These are phyloP conservation scores for Russula foetens DNA, from an alignment of 768 basidiomycete genomes.

Conservation along the genomic window DNA sequence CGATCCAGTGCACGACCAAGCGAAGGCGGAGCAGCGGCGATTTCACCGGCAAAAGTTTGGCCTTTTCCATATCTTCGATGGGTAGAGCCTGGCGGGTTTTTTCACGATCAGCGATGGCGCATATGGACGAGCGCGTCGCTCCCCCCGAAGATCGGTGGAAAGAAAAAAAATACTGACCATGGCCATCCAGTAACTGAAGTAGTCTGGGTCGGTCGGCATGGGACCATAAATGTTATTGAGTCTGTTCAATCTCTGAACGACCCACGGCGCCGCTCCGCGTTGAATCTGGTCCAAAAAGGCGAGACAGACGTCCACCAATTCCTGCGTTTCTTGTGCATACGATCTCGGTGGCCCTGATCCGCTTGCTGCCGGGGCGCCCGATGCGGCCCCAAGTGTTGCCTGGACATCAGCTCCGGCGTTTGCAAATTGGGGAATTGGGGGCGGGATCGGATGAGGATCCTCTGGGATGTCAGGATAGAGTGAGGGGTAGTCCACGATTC, in stretches of 20 bases:
- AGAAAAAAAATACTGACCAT: conserved; percentile 34
- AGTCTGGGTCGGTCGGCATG: conserved; percentile 61
- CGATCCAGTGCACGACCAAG: conserved; percentile 93
- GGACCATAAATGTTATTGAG: conserved; percentile 70
- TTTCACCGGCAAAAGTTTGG: conserved; percentile 77
- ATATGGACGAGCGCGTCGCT: not conserved
- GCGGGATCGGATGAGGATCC: conserved; percentile 2
- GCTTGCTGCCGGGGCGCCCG: not conserved
- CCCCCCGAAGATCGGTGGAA: not conserved
- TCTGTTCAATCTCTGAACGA: conserved; percentile 78
- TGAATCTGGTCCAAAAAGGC: conserved; percentile 53
- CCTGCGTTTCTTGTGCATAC: conserved; percentile 18
- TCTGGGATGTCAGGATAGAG: conserved; percentile 10
- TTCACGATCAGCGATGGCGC: conserved; percentile 4
- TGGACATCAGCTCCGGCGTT: not conserved
- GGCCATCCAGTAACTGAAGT: conserved; percentile 88
- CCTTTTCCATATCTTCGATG: conserved; percentile 85
- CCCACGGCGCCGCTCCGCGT: conserved; percentile 82
- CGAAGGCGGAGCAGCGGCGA: conserved; percentile 70
- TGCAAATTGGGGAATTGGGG: not conserved
- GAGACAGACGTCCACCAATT: conserved; percentile 46
- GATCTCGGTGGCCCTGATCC: not conserved
- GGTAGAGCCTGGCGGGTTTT: conserved; percentile 48
- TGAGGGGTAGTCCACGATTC: conserved; percentile 21
- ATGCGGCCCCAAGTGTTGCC: not conserved